Conservation (phyloP, 2,329 filamentous ascomycete genomes). For the Aureobasidium sp. region DNA sequence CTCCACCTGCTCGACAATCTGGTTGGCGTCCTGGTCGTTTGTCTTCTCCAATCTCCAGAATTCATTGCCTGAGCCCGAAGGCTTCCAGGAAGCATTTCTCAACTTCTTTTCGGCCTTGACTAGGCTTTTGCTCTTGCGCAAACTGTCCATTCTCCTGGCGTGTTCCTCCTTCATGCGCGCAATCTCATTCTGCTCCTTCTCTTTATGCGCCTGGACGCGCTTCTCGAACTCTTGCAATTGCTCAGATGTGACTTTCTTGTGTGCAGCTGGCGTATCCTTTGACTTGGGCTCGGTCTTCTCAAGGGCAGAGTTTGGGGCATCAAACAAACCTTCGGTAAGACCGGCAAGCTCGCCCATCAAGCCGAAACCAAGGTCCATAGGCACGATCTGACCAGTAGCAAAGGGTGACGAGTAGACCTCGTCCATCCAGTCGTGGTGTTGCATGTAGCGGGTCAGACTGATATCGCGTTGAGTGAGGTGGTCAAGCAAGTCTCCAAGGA, state of each 20-base stretch:
- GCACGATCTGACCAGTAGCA: conserved; percentile 72
- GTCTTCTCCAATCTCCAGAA: conserved; percentile 52
- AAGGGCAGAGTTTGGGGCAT: conserved; percentile 40
- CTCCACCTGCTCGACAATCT: conserved; percentile 70
- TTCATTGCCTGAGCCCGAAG: conserved; percentile 48
- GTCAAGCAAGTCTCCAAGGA: conserved; percentile 82
- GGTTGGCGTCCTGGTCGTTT: conserved; percentile 54
- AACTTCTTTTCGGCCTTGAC: conserved; percentile 69
- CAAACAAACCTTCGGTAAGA: conserved; percentile 78
- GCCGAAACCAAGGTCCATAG: conserved; percentile 79
- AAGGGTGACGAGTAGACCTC: conserved; percentile 91
- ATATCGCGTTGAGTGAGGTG: conserved; percentile 83
- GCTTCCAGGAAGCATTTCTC: conserved; percentile 53
- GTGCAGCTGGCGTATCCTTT: conserved; percentile 28
- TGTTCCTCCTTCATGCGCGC: conserved; percentile 77
- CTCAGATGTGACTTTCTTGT: conserved; percentile 56
- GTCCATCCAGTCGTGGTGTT: conserved; percentile 99
- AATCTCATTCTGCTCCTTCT: conserved; percentile 70
- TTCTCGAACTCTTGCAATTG: conserved; percentile 78
- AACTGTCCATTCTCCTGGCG: conserved; percentile 65
- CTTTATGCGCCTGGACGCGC: conserved; percentile 63
- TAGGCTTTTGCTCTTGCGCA: conserved; percentile 60
- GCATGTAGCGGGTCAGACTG: conserved; percentile 75
- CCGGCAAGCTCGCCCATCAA: conserved; percentile 66
- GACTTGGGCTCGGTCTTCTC: conserved; percentile 16